Base-by-base conservation (phyloP, 352 stramenopile species). In the Phytophthora sojae region DNA sequence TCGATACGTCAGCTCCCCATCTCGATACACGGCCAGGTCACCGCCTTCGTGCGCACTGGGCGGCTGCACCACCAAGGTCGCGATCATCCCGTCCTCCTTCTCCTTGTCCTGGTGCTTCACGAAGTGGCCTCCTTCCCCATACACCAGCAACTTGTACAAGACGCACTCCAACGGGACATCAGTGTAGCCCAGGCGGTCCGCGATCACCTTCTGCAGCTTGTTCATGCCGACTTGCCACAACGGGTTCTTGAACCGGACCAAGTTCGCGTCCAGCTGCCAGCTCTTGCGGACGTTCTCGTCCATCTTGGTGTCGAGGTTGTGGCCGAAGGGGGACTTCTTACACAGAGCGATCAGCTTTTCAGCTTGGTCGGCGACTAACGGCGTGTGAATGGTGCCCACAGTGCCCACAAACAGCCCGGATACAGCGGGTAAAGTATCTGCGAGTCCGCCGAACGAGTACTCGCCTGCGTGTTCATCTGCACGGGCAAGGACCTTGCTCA, bases 161-260 rank as follows among this genome's bases (percentile, higher is more conserved):
- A 44, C 35, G 14, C 35, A 44, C 35, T 44, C 35, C 35, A 17
- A 9, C 1, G 35, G 8, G 9, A 44, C 35, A 9, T n/a, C 9
- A 3, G 56, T 61, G 56, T 61, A 71, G 0, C 64, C 56, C 2
- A 71, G 37, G 1, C 42, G 62, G 8, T 62, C 14, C 2, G 39
- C 62, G 21, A 61, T 59, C 23, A 51, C 23, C 4, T 51, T 51
- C 12, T 51, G 53, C 21, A 71, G 49, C 37, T 50, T 44, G 3
- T 65, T 45, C 21, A 71, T 49, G 2, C 60, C 37, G 17, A 8
- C 11, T 2, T 65, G 29, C 64, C 64, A 71, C n/a, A 57, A 21
- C 2, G 55, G 55, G 23, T 61, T 71, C 23, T 54, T 37, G 4
- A 71, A 4, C 29, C 8, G 29, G 29, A 65, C 55, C 26, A 45